Percentiles rank a stretch among this genome's conserved stretches.
phyloP scores from a whole-genome alignment of 192 early-diverging fungal species.

The Powellomyces hirtus region DNA sequence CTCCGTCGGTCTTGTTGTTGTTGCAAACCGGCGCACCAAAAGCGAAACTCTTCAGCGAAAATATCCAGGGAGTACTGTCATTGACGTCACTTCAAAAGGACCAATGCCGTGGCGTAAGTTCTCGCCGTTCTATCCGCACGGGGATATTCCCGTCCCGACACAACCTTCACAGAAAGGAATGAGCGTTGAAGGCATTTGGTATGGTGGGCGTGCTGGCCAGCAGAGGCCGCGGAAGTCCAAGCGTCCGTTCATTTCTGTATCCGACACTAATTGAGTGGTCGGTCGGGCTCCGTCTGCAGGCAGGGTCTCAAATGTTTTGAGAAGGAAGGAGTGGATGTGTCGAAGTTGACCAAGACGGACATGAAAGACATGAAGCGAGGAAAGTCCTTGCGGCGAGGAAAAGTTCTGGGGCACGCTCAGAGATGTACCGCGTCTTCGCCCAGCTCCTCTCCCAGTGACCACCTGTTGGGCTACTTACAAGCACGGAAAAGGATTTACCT shows the following conservation, averaged over 20 bases:
- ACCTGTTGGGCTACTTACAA: neutral
- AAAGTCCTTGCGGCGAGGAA: neutral
- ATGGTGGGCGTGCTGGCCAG: neutral
- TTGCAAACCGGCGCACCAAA: constrained; percentile 1
- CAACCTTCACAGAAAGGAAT: neutral
- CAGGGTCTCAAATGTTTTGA: constrained; percentile 5
- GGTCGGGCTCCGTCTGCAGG: neutral
- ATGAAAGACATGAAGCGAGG: neutral
- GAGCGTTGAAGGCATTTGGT: constrained; percentile 20
- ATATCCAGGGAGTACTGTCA: constrained; percentile 5
- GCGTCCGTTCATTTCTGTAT: neutral
- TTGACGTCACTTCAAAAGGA: constrained; percentile 14
- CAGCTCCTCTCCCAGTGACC: no score
- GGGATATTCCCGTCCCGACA: constrained; percentile 1
- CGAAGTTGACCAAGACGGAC: neutral
- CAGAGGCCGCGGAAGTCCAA: neutral
- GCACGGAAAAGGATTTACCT: constrained; percentile 9
- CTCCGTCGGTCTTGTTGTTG: neutral
- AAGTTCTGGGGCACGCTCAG: neutral
- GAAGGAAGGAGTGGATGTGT: neutral
- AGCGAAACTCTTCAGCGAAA: neutral
- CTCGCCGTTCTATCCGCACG: constrained; percentile 14
- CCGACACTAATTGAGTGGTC: neutral
- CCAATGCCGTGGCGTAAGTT: constrained; percentile 14
- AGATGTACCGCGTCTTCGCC: neutral